These are phyloP conservation scores for Trichoderma cornu-damae DNA, from an alignment of 2,329 filamentous ascomycete genomes.

Conservation along the genomic window DNA sequence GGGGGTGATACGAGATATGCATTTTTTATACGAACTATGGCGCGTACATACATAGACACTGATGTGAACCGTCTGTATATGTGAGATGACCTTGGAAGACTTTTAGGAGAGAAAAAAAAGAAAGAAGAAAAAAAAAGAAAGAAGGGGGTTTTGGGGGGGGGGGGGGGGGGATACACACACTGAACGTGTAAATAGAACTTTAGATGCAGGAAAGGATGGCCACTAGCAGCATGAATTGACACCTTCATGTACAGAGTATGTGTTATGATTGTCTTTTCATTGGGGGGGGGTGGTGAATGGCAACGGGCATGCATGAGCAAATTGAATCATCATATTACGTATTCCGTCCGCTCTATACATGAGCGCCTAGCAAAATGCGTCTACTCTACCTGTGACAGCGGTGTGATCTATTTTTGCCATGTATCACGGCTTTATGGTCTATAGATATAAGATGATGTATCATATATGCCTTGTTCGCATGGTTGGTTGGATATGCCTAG, in stretches of 20 bases:
- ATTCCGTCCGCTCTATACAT: background rate
- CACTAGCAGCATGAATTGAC: conserved; percentile 16
- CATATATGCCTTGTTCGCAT: conserved; percentile 1
- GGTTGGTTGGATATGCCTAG: background rate
- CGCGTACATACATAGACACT: conserved; percentile 5
- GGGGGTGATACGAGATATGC: background rate
- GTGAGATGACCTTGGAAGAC: conserved; percentile 9
- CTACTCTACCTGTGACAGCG: background rate
- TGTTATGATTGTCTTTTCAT: background rate
- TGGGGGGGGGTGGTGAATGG: background rate
- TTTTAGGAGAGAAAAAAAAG: background rate
- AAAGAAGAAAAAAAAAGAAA: background rate
- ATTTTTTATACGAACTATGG: background rate
- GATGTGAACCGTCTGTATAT: conserved; percentile 1
- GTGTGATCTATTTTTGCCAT: background rate
- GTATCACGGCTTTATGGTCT: background rate
- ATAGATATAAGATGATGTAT: conserved; percentile 1
- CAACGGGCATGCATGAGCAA: background rate
- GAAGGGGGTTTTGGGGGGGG: too few relatives aligned
- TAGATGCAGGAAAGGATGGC: conserved; percentile 18
- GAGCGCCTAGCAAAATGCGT: background rate
- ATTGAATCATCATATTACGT: background rate
- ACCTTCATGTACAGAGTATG: conserved; percentile 13
- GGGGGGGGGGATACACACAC: background rate
- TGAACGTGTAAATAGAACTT: conserved; percentile 17